A percentile compares a stretch with the other conserved stretches of the same genome.
phyloP scores from a whole-genome alignment of 768 basidiomycete species.

The Chalciporus pseudorubinellus region DNA sequence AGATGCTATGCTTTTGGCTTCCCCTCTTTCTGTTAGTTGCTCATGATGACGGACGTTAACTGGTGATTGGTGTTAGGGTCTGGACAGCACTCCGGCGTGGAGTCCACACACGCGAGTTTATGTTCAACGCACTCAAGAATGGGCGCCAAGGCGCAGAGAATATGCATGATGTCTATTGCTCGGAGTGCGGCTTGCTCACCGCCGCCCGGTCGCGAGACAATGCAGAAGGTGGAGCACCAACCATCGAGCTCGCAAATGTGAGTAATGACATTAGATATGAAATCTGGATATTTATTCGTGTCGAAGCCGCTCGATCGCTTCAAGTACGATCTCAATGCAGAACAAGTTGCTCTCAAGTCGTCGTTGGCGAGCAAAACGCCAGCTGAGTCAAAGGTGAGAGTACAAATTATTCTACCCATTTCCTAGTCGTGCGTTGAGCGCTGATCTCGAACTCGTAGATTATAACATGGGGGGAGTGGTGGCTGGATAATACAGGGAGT shows the following conservation, averaged over 20 bases:
- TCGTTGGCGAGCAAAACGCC: background rate
- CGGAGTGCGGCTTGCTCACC: constrained; percentile 15
- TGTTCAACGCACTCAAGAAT: constrained; percentile 14
- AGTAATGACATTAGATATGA: background rate
- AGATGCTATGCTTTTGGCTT: background rate
- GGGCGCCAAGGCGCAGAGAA: constrained; percentile 16
- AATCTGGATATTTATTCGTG: background rate
- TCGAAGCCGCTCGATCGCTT: constrained; percentile 14
- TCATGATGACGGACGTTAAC: no score
- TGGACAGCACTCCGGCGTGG: constrained; percentile 18
- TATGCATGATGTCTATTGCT: constrained; percentile 20
- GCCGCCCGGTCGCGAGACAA: constrained; percentile 13
- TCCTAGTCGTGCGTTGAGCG: background rate
- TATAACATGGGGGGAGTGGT: constrained; percentile 8
- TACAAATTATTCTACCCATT: background rate
- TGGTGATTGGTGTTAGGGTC: constrained; percentile 1
- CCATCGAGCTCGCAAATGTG: constrained; percentile 6
- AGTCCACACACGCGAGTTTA: constrained; percentile 17
- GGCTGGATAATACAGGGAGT: constrained; percentile 15
- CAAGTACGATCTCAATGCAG: constrained; percentile 10
- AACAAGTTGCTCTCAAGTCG: constrained; percentile 5
- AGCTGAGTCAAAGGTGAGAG: background rate
- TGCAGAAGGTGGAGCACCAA: constrained; percentile 16
- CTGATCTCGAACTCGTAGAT: background rate
- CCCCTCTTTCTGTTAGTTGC: no score